A percentile compares a stretch with the other conserved stretches of the same genome.
These are phyloP conservation scores for Priceomyces carsonii DNA, from an alignment of 805 yeast genomes.

Conservation along the genomic window DNA sequence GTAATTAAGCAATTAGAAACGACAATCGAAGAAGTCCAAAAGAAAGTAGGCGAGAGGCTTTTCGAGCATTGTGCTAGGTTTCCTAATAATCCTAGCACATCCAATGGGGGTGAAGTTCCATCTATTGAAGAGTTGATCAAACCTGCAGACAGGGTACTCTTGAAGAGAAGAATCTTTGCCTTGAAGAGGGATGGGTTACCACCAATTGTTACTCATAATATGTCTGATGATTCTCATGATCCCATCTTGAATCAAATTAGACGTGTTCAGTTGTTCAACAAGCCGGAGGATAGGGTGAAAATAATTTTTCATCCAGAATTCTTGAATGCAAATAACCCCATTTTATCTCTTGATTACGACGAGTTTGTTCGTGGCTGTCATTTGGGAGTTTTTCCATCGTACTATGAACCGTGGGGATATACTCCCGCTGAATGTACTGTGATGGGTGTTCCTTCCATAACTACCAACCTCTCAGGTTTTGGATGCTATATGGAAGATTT, in stretches of 20 bases:
- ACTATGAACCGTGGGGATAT: conserved; percentile 99
- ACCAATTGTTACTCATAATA: conserved; percentile 95
- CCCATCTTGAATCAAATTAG: conserved; percentile 91
- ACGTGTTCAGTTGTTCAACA: conserved; percentile 86
- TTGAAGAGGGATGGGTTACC: conserved; percentile 87
- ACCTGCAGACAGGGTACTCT: conserved; percentile 82
- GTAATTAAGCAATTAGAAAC: conserved; percentile 88
- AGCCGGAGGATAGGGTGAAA: conserved; percentile 87
- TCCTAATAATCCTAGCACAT: conserved; percentile 42
- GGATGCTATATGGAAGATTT: conserved; percentile 99
- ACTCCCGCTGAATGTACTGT: conserved; percentile 99
- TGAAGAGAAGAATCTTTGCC: conserved; percentile 92
- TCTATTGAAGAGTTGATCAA: conserved; percentile 80
- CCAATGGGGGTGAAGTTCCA: conserved; percentile 65
- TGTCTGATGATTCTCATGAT: conserved; percentile 88
- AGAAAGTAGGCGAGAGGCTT: conserved; percentile 79
- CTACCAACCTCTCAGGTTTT: conserved; percentile 93
- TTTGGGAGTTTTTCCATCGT: conserved; percentile 96
- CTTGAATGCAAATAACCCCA: conserved; percentile 91
- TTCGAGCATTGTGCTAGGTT: conserved; percentile 85
- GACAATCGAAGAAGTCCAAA: conserved; percentile 86
- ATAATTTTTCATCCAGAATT: conserved; percentile 98
- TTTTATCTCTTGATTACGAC: conserved; percentile 89
- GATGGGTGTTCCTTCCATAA: conserved; percentile 98
- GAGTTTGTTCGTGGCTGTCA: conserved; percentile 98